A percentile compares a stretch with the other conserved stretches of the same genome.
Evolutionary conservation across 1,139 yeast genomes (phyloP).

Genomic region (Hansenula lynferdii): DNA sequence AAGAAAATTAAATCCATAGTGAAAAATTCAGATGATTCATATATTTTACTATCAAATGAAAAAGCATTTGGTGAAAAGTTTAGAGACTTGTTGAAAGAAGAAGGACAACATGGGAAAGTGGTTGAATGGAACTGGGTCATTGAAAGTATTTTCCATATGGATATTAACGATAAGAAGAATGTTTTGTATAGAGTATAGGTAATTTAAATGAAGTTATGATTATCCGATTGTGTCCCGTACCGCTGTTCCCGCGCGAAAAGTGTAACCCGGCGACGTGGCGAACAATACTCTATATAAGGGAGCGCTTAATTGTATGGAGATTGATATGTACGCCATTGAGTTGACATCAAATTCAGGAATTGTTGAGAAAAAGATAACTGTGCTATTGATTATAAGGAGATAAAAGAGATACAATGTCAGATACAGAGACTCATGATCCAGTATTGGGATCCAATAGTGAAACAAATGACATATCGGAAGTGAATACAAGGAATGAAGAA

Average conservation of each 20-base stretch:
- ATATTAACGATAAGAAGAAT: constrained; percentile 11
- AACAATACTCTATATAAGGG: too few relatives aligned
- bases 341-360: too few relatives aligned
- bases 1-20: constrained; percentile 19
- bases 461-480: constrained; percentile 1
- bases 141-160: constrained; percentile 48
- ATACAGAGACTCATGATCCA: neutral
- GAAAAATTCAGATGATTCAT: constrained; percentile 12
- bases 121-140: constrained; percentile 74
- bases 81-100: constrained; percentile 28
- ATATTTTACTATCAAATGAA: constrained; percentile 27
- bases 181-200: constrained; percentile 6
- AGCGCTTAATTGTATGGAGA: neutral
- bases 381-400: too few relatives aligned
- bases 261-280: too few relatives aligned
- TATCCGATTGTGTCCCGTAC: neutral
- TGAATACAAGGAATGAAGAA: too few relatives aligned
- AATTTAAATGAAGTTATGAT: neutral
- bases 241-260: neutral
- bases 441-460: neutral
- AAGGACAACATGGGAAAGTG: constrained; percentile 23
- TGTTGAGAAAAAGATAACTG: too few relatives aligned
- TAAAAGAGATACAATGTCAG: neutral
- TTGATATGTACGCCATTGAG: too few relatives aligned
- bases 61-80: constrained; percentile 39